Conservation (phyloP, 1,284 basidiomycete species). For the Cryptococcus sp. region DNA sequence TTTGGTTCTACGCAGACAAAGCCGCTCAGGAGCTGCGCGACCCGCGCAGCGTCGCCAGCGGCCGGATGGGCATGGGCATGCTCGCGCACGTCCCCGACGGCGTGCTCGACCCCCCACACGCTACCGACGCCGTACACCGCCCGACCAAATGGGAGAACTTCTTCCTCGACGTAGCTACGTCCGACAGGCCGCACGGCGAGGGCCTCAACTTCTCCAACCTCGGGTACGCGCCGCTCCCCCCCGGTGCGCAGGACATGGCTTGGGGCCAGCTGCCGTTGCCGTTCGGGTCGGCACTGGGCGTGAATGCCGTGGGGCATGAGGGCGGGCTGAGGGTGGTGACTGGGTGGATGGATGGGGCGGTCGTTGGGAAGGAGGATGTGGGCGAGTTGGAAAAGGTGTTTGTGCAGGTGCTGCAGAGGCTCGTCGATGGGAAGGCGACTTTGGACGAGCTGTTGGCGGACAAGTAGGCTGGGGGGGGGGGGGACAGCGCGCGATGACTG, state of each 20-base stretch:
- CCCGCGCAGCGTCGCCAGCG: slow-evolving; percentile 11
- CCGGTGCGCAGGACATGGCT: slow-evolving; percentile 24
- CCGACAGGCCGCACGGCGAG: slow-evolving; percentile 14
- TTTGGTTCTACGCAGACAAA: slow-evolving; percentile 25
- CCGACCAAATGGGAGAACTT: slow-evolving; percentile 45
- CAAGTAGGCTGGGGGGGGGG: neutral
- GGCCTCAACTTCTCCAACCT: slow-evolving; percentile 36
- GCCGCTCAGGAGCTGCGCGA: slow-evolving; percentile 10
- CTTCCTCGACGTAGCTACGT: slow-evolving; percentile 20
- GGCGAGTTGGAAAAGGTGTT: slow-evolving; percentile 14
- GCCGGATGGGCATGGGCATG: slow-evolving; percentile 28
- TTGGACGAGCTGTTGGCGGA: neutral
- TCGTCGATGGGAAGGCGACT: neutral
- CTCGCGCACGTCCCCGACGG: slow-evolving; percentile 37
- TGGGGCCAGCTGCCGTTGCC: slow-evolving; percentile 34
- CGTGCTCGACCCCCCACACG: neutral
- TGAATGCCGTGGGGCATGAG: slow-evolving; percentile 30
- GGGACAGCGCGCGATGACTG: no score
- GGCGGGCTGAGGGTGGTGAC: slow-evolving; percentile 29
- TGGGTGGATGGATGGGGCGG: slow-evolving; percentile 28
- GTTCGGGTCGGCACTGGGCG: slow-evolving; percentile 19
- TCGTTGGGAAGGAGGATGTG: slow-evolving; percentile 10
- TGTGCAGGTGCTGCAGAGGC: slow-evolving; percentile 8
- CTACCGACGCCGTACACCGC: neutral
- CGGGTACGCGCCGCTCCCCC: slow-evolving; percentile 23